Percentiles rank a stretch among this genome's conserved stretches.
phyloP scores from a whole-genome alignment of 1,284 basidiomycete genomes.

The Xerocomus nothofagi region DNA sequence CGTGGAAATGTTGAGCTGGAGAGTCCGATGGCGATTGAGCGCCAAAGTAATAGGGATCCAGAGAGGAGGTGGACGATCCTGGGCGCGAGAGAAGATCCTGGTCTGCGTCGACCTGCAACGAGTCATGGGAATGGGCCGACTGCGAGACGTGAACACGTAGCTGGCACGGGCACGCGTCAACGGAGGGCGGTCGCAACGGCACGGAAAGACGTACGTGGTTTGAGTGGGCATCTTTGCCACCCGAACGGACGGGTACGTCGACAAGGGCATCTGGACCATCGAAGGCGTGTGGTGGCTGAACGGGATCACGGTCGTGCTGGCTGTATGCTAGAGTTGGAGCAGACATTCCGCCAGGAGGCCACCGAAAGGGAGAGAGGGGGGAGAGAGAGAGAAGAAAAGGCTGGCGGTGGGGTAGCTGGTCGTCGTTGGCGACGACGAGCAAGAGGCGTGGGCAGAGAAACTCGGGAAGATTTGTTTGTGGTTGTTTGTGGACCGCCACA shows the following conservation, averaged over 20 bases:
- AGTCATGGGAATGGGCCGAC: slow-evolving; percentile 18
- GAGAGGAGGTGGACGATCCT: slow-evolving; percentile 68
- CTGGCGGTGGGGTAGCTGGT: slow-evolving; percentile 11
- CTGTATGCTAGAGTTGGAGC: slow-evolving; percentile 13
- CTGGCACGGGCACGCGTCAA: slow-evolving; percentile 14
- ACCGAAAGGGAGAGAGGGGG: slow-evolving; percentile 2
- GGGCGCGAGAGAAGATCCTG: slow-evolving; percentile 45
- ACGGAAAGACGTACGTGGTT: slow-evolving; percentile 13
- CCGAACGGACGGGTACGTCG: neutral
- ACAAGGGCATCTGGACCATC: slow-evolving; percentile 14
- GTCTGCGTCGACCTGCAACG: slow-evolving; percentile 33
- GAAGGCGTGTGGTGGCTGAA: slow-evolving; percentile 1
- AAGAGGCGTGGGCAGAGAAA: slow-evolving; percentile 36
- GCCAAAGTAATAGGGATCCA: slow-evolving; percentile 84
- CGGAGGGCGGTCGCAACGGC: neutral
- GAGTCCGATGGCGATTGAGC: slow-evolving; percentile 63
- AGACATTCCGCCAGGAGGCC: slow-evolving; percentile 31
- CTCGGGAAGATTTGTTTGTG: slow-evolving; percentile 24
- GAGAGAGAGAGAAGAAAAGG: neutral
- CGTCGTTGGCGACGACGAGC: slow-evolving; percentile 37
- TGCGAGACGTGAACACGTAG: slow-evolving; percentile 29
- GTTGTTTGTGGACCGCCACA: slow-evolving; percentile 28
- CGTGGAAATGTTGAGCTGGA: slow-evolving; percentile 34
- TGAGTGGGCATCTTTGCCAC: slow-evolving; percentile 4
- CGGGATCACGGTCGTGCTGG: slow-evolving; percentile 22